Evolutionary conservation across 768 basidiomycete species (phyloP).

Genomic region (Gymnopilus dilepis): DNA sequence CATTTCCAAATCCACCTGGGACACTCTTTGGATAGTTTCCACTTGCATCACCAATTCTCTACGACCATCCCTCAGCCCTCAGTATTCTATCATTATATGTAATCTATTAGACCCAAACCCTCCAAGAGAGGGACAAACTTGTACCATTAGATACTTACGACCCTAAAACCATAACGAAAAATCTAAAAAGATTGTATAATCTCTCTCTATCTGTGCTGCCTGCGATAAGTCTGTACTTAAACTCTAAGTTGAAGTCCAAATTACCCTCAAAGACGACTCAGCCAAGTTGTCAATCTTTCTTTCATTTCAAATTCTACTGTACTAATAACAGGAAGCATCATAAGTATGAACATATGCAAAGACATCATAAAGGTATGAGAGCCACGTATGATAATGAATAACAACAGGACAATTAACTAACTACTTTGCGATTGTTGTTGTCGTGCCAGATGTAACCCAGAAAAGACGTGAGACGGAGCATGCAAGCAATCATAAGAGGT

Average conservation of each 20-base stretch:
- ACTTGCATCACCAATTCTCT: background rate
- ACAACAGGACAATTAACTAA: background rate
- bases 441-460: background rate
- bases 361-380: background rate
- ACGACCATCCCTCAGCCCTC: background rate
- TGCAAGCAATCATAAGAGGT: background rate
- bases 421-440: too few relatives aligned
- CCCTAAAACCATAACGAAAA: background rate
- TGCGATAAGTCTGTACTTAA: too few relatives aligned
- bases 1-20: background rate
- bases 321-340: too few relatives aligned
- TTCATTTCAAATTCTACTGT: too few relatives aligned
- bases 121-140: background rate
- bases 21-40: background rate
- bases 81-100: background rate
- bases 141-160: background rate
- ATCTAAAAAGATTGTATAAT: background rate
- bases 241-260: too few relatives aligned
- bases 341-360: too few relatives aligned
- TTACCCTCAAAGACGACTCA: too few relatives aligned
- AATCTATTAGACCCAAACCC: background rate
- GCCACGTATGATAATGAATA: constrained; percentile 2
- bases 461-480: background rate
- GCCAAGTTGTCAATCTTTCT: too few relatives aligned
- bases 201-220: too few relatives aligned